Base-by-base conservation (phyloP, 352 stramenopile species). In the Phytophthora hybrid region DNA sequence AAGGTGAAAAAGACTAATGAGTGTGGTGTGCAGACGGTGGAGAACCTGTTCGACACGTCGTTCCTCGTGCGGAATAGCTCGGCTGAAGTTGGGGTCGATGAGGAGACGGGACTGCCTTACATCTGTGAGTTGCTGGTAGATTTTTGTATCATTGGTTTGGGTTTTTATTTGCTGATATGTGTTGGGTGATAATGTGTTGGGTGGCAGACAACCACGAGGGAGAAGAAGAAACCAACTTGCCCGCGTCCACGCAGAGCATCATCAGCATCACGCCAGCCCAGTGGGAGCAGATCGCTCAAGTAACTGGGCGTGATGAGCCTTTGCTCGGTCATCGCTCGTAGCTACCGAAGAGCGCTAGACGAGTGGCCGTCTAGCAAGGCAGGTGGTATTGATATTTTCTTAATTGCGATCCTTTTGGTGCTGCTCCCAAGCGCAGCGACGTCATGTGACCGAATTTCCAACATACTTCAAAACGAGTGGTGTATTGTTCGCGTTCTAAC, bases 21-120 rank as follows among this genome's bases (percentile, higher is more conserved):
- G 32, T 37, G n/a, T 37, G 59, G 3, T 59, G 31, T 55, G 1
- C 55, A 95, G 88, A 95, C 88, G 5, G 80, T 95, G 19, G 88
- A 95, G 71, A 95, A 95, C 57, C 70, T 95, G 5, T 95, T 95
- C 51, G 88, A 95, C 71, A 90, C 88, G 69, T 94, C 87, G 16
- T 95, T 95, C 66, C 76, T 95, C 2, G 87, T 95, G 39, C 87
- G 88, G 26, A 93, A 94, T 57, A 86, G 78, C 51, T 75, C 79
- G 3, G 80, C 88, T 34, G 86, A 93, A 68, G 89, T 95, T 32
- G 83, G 83, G 39, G 68, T 94, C 11, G 84, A 93, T 62, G 66
- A 71, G 2, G 69, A 77, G 16, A 74, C 74, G 14, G 88, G 85
- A 1, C 66, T 93, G 18, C 88, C 88, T 2, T 92, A 90, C 63